Conservation (phyloP, 2,329 filamentous ascomycete species). For the Sclerotiophoma versabilis region DNA sequence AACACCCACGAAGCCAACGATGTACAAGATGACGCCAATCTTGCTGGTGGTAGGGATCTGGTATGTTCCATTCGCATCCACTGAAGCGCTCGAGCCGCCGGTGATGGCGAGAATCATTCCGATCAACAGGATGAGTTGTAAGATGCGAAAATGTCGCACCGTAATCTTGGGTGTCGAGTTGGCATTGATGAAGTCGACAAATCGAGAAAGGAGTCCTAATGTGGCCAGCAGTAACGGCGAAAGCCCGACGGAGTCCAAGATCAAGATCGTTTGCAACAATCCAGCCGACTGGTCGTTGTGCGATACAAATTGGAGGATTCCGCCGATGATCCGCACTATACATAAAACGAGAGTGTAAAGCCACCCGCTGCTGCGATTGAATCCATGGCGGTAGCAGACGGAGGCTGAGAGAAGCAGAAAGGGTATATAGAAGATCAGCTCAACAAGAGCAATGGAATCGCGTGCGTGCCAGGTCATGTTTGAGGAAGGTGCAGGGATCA, state of each 20-base stretch:
- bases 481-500: not conserved
- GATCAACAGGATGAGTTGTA: slow-evolving; percentile 41
- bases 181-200: slow-evolving; percentile 28
- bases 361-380: slow-evolving; percentile 58
- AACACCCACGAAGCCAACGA: slow-evolving; percentile 23
- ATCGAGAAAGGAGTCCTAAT: slow-evolving; percentile 53
- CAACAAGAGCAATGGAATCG: slow-evolving; percentile 30
- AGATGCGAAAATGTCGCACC: slow-evolving; percentile 34
- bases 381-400: slow-evolving; percentile 49
- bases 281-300: slow-evolving; percentile 52
- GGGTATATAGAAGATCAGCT: slow-evolving; percentile 49
- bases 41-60: slow-evolving; percentile 26
- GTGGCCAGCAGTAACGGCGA: slow-evolving; percentile 58
- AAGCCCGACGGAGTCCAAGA: slow-evolving; percentile 58
- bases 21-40: slow-evolving; percentile 26
- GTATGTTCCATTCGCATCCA: slow-evolving; percentile 21
- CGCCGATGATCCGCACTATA: slow-evolving; percentile 60
- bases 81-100: slow-evolving; percentile 21
- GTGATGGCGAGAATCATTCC: slow-evolving; percentile 48
- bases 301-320: slow-evolving; percentile 58
- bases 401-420: slow-evolving; percentile 37
- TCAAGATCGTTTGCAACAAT: slow-evolving; percentile 51
- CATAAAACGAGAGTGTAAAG: slow-evolving; percentile 62
- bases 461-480: slow-evolving; percentile 10
- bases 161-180: slow-evolving; percentile 26